Evolutionary conservation across 176 grass and related monocot species (phyloP).

Genomic region (Thalia dealbata): DNA sequence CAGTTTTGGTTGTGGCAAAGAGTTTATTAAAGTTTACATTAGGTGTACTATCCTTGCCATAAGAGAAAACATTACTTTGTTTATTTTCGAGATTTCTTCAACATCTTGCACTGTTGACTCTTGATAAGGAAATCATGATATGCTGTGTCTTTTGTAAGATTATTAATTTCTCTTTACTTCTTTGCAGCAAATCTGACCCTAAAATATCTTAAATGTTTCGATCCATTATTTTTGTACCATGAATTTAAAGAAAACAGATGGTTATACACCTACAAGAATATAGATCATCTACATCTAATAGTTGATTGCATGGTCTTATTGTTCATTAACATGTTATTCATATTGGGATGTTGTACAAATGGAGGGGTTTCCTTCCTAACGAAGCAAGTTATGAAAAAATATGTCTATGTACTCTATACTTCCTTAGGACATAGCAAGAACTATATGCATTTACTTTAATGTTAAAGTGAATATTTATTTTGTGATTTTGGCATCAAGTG

Average conservation of each 20-base stretch:
- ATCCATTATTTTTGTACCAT: not conserved
- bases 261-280: not conserved
- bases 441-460: not conserved
- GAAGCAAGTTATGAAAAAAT: not conserved
- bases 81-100: not conserved
- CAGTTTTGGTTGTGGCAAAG: conserved; percentile 9
- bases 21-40: not conserved
- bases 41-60: not conserved
- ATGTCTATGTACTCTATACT: not conserved
- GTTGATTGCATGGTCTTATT: not conserved
- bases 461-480: not conserved
- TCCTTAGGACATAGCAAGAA: not conserved
- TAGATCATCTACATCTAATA: not conserved
- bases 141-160: not conserved
- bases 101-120: not conserved
- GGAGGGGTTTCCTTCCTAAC: not conserved
- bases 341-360: too few species aligned
- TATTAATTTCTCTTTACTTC: not conserved
- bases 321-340: not conserved
- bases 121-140: not conserved
- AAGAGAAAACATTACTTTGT: not conserved
- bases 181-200: not conserved
- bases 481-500: not conserved
- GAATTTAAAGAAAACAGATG: not conserved
- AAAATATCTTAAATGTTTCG: not conserved